Evolutionary conservation across 495 filamentous ascomycete species (phyloP).

Genomic region (Schizothecium vesticola): DNA sequence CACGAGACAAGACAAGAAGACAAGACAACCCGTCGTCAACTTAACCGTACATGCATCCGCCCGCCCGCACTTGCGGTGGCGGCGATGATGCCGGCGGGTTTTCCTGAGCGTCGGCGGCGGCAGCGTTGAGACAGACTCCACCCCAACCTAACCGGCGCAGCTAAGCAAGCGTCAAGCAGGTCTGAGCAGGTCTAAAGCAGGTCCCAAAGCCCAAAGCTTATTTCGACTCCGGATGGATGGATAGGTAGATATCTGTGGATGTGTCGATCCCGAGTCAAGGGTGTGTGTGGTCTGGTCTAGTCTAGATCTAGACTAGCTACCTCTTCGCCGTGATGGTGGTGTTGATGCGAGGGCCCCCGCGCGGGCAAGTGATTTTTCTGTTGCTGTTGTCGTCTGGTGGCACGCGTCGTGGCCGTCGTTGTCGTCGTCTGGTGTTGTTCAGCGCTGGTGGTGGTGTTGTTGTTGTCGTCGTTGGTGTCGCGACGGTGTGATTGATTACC

Average conservation of each 20-base stretch:
- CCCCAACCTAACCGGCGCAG: too few species aligned
- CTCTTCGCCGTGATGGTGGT: too few species aligned
- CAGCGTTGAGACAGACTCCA: neutral
- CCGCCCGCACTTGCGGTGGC: neutral
- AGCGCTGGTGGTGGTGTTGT: neutral
- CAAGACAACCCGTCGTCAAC: too few species aligned
- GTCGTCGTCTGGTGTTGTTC: neutral
- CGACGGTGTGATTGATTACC: conserved; percentile 1
- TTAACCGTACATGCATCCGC: neutral
- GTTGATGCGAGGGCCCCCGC: too few species aligned
- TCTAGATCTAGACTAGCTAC: too few species aligned
- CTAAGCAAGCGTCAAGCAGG: too few species aligned
- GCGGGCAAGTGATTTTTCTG: too few species aligned
- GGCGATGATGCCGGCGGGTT: neutral
- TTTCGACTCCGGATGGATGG: neutral
- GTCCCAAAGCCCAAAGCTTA: neutral
- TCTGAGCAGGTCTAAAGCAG: too few species aligned
- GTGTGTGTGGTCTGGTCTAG: too few species aligned
- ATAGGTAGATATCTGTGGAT: too few species aligned
- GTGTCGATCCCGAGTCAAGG: too few species aligned
- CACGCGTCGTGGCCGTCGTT: neutral
- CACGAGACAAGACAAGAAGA: too few species aligned
- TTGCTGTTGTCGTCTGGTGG: neutral
- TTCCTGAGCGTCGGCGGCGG: neutral
- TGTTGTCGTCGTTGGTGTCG: neutral